Percentiles rank a stretch among this genome's conserved stretches.
Conservation (phyloP, 805 yeast genomes). For the Pichia kluyveri region DNA sequence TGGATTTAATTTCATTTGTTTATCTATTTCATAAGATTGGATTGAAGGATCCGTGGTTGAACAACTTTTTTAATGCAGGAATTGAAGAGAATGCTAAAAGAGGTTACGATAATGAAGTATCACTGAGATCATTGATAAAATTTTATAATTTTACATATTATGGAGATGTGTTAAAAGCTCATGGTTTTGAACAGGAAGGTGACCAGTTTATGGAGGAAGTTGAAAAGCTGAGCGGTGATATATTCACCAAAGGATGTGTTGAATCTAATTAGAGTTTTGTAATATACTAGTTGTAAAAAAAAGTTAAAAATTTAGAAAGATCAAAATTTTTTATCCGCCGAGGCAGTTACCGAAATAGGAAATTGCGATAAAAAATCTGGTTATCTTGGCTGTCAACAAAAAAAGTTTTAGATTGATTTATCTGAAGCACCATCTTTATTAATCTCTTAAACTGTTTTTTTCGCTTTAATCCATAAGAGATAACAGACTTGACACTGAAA, state of each 20-base stretch:
- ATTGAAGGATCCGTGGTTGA: slow-evolving; percentile 80
- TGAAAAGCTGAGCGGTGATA: slow-evolving; percentile 22
- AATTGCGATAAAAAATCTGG: no score
- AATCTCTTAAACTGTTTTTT: no score
- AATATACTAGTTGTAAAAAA: not conserved
- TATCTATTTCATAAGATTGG: slow-evolving; percentile 66
- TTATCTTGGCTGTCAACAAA: no score
- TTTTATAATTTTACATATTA: slow-evolving; percentile 63
- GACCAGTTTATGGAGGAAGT: slow-evolving; percentile 12
- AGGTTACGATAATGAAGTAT: slow-evolving; percentile 79
- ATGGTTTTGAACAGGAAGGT: slow-evolving; percentile 41
- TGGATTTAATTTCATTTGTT: slow-evolving; percentile 87
- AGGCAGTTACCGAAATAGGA: no score
- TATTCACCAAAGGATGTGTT: slow-evolving; percentile 24
- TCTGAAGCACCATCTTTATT: no score
- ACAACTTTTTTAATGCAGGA: slow-evolving; percentile 71
- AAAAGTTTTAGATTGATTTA: no score
- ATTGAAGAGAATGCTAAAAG: slow-evolving; percentile 64
- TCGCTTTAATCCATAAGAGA: no score
- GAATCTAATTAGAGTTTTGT: not conserved
- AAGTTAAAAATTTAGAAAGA: no score
- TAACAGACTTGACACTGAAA: no score
- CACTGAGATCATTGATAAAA: slow-evolving; percentile 68
- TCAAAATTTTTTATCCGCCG: no score
- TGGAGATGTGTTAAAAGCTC: slow-evolving; percentile 37